Conservation (phyloP, 2,329 filamentous ascomycete species). For the Sclerotinia subarctica region DNA sequence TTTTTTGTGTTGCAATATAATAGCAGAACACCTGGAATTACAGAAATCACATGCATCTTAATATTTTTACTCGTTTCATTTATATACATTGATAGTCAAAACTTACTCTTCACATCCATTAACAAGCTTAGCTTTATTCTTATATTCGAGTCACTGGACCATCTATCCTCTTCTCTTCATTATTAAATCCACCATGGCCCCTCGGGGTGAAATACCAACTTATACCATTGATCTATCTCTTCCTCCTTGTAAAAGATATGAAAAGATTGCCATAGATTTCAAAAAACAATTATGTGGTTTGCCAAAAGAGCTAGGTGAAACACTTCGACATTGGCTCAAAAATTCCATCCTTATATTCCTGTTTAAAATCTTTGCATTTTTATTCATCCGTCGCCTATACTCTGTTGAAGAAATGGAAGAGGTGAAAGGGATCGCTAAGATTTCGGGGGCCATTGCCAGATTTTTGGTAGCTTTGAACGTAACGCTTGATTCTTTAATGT, state of each 20-base stretch:
- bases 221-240: constrained; percentile 54
- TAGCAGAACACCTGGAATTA: background rate
- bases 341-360: constrained; percentile 30
- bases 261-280: constrained; percentile 47
- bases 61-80: background rate
- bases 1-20: too few species aligned
- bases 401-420: constrained; percentile 58
- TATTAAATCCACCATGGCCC: background rate
- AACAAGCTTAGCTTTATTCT: background rate
- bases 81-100: background rate
- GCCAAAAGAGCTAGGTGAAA: constrained; percentile 49
- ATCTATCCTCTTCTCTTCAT: background rate
- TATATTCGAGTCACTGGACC: background rate
- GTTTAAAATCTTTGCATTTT: constrained; percentile 42
- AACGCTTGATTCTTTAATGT: constrained; percentile 60
- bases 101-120: background rate
- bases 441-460: constrained; percentile 53
- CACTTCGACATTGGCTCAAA: constrained; percentile 40
- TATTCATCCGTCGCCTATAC: constrained; percentile 50
- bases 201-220: constrained; percentile 34
- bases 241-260: constrained; percentile 51
- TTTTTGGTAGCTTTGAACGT: constrained; percentile 61
- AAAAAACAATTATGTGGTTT: constrained; percentile 45
- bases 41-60: background rate
- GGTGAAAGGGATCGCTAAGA: constrained; percentile 54